A percentile compares a stretch with the other conserved stretches of the same genome.
Evolutionary conservation across 768 basidiomycete genomes (phyloP).

Genomic region (Termitomyces sp.): DNA sequence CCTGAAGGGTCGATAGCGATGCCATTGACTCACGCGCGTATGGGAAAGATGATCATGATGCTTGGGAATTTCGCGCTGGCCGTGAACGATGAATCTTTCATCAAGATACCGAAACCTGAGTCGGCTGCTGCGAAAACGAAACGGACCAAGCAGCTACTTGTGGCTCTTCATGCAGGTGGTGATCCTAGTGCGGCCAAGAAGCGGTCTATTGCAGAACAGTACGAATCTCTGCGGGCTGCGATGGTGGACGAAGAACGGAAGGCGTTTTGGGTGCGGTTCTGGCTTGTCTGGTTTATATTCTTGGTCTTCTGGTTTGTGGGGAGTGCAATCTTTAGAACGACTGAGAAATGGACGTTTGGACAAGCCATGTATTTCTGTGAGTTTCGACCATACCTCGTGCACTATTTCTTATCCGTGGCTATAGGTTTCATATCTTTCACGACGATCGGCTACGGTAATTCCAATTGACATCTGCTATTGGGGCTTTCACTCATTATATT

Average conservation of each 20-base stretch:
- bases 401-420: background rate
- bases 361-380: constrained; percentile 69
- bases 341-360: constrained; percentile 68
- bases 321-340: constrained; percentile 61
- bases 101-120: constrained; percentile 6
- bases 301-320: constrained; percentile 82
- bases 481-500: background rate
- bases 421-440: constrained; percentile 71
- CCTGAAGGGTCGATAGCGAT: constrained; percentile 11
- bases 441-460: constrained; percentile 64
- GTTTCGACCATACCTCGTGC: constrained; percentile 14
- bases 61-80: constrained; percentile 50
- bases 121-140: background rate
- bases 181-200: background rate
- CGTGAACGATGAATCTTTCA: constrained; percentile 18
- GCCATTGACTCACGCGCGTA: constrained; percentile 51
- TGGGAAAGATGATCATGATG: constrained; percentile 56
- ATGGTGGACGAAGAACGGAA: constrained; percentile 44
- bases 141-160: background rate
- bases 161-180: background rate
- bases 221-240: constrained; percentile 24
- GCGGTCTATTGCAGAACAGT: constrained; percentile 22
- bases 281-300: constrained; percentile 58
- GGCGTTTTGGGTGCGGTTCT: constrained; percentile 55
- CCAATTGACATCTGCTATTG: background rate